phyloP scores from a whole-genome alignment of 1,284 basidiomycete genomes.

The Irpex sp. region DNA sequence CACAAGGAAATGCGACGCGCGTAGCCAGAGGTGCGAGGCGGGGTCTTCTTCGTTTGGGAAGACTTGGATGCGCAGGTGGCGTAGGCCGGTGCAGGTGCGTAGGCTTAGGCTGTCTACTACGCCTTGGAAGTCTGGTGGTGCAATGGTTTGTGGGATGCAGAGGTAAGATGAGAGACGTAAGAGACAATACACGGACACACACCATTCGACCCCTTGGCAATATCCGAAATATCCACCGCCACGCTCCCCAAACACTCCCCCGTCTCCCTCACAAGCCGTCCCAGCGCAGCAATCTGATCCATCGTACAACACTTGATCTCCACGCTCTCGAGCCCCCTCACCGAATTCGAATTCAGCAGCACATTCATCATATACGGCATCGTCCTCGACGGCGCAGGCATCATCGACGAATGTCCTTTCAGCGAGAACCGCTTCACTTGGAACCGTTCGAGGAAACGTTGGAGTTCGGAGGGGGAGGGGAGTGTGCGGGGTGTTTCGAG shows the following conservation, averaged over 20 bases:
- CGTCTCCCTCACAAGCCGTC: not conserved
- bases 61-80: not conserved
- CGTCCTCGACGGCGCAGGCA: not conserved
- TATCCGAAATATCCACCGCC: slow-evolving; percentile 3
- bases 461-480: not conserved
- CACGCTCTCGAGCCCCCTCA: not conserved
- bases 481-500: not conserved
- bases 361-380: slow-evolving; percentile 1
- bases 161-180: too few species aligned
- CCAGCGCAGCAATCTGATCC: not conserved
- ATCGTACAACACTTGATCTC: slow-evolving; percentile 3
- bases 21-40: not conserved
- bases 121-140: not conserved
- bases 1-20: slow-evolving; percentile 2
- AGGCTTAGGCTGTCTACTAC: slow-evolving; percentile 2
- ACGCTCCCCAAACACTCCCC: not conserved
- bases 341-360: slow-evolving; percentile 1
- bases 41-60: slow-evolving; percentile 6
- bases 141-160: too few species aligned
- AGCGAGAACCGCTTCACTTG: slow-evolving; percentile 1
- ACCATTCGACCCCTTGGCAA: slow-evolving; percentile 3
- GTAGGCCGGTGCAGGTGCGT: not conserved
- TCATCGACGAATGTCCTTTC: slow-evolving; percentile 3
- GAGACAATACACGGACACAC: too few species aligned
- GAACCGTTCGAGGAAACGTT: not conserved